Conservation (phyloP, 192 early-diverging fungal genomes). For the Pilobolus umbonatus region DNA sequence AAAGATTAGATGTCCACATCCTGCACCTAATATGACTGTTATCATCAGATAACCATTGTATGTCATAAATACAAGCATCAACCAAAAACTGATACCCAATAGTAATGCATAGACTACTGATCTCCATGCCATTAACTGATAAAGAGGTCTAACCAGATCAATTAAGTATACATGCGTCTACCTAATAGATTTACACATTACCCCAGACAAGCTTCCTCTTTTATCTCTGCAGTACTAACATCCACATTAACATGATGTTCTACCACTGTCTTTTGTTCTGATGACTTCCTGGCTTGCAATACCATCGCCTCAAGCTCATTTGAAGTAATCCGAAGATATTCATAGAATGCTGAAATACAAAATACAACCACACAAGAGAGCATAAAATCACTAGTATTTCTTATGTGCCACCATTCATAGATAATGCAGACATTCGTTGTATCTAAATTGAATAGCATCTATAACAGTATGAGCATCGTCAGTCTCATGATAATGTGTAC, state of each 20-base stretch:
- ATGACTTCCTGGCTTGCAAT: slow-evolving; percentile 18
- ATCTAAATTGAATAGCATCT: slow-evolving; percentile 75
- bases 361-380: slow-evolving; percentile 54
- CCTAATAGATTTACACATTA: slow-evolving; percentile 6
- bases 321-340: slow-evolving; percentile 35
- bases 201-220: background rate
- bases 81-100: slow-evolving; percentile 63
- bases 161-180: slow-evolving; percentile 7
- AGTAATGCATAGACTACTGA: slow-evolving; percentile 62
- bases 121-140: slow-evolving; percentile 35
- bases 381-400: slow-evolving; percentile 46
- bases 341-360: slow-evolving; percentile 43
- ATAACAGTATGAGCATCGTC: no score
- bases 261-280: slow-evolving; percentile 2
- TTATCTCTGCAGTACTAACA: background rate
- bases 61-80: slow-evolving; percentile 84
- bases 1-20: slow-evolving; percentile 57
- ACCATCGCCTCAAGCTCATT: slow-evolving; percentile 35
- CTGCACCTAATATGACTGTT: slow-evolving; percentile 60
- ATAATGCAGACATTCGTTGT: slow-evolving; percentile 67
- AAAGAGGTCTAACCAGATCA: background rate
- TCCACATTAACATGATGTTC: background rate
- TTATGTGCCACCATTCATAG: slow-evolving; percentile 67
- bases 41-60: slow-evolving; percentile 76
- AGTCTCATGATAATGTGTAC: no score